These are phyloP conservation scores for Pueraria montana DNA, from an alignment of 306 rosid species.

Conservation along the genomic window DNA sequence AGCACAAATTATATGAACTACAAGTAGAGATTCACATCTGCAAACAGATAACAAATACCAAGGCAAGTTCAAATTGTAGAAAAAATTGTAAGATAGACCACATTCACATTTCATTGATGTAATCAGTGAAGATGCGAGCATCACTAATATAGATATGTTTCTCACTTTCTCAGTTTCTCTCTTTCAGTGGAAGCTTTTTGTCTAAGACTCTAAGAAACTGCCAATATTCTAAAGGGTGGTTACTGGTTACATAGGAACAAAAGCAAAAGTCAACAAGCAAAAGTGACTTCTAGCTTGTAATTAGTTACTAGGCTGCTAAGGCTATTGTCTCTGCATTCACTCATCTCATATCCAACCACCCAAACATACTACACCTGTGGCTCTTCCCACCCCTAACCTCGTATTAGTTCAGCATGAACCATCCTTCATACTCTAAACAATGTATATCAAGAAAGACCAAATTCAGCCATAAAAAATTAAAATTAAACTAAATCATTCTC, in stretches of 20 bases:
- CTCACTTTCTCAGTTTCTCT: conserved; percentile 36
- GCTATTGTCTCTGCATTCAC: conserved; percentile 38
- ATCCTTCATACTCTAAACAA: conserved; percentile 10
- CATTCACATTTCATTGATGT: background rate
- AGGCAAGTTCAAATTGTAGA: background rate
- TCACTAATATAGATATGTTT: no score
- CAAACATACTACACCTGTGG: no score
- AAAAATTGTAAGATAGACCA: background rate
- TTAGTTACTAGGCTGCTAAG: conserved; percentile 77
- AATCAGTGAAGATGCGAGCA: background rate
- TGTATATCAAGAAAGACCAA: conserved; percentile 21
- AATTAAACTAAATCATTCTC: no score
- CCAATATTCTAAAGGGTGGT: conserved; percentile 56
- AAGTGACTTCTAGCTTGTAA: conserved; percentile 83
- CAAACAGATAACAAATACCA: background rate
- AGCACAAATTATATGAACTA: background rate
- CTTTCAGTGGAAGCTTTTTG: conserved; percentile 61
- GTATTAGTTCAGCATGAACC: conserved; percentile 7
- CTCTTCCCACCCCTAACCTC: background rate
- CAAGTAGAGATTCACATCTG: background rate
- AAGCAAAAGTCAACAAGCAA: conserved; percentile 68
- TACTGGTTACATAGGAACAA: conserved; percentile 58
- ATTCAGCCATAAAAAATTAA: conserved; percentile 9
- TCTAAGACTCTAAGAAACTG: conserved; percentile 53
- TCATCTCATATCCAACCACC: no score